Percentiles rank a stretch among this genome's conserved stretches.
Evolutionary conservation across 768 basidiomycete species (phyloP).

Genomic region (Tephrocybe sp.): DNA sequence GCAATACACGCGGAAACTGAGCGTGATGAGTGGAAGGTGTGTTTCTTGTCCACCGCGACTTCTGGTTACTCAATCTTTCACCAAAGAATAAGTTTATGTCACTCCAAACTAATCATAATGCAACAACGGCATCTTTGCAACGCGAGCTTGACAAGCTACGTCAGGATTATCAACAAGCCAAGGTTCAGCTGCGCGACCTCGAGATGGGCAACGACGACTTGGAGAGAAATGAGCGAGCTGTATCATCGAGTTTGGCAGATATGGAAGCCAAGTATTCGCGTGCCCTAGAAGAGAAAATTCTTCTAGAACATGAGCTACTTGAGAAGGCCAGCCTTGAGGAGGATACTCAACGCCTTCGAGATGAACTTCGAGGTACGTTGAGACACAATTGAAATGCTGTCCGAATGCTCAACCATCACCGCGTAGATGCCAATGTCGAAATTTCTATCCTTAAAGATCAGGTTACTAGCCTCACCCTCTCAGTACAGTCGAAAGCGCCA

Average conservation of each 20-base stretch:
- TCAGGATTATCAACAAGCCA: constrained; percentile 66
- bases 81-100: constrained; percentile 78
- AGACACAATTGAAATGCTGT: neutral
- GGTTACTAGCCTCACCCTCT: constrained; percentile 37
- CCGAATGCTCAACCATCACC: constrained; percentile 13
- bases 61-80: constrained; percentile 7
- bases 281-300: constrained; percentile 93
- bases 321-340: constrained; percentile 90
- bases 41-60: constrained; percentile 19
- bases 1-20: constrained; percentile 68
- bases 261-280: constrained; percentile 87
- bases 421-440: constrained; percentile 79
- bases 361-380: constrained; percentile 82
- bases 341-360: constrained; percentile 85
- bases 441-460: constrained; percentile 81
- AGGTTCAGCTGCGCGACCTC: constrained; percentile 78
- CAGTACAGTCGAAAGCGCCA: constrained; percentile 30
- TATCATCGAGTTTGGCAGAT: constrained; percentile 78
- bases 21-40: constrained; percentile 91
- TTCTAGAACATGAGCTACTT: constrained; percentile 92
- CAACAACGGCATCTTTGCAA: constrained; percentile 86
- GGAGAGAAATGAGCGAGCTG: constrained; percentile 90
- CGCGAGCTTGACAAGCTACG: constrained; percentile 84
- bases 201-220: constrained; percentile 99
- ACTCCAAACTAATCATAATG: constrained; percentile 87